These are phyloP conservation scores for Debaryomyces robertsiae DNA, from an alignment of 1,139 yeast genomes.

Conservation along the genomic window DNA sequence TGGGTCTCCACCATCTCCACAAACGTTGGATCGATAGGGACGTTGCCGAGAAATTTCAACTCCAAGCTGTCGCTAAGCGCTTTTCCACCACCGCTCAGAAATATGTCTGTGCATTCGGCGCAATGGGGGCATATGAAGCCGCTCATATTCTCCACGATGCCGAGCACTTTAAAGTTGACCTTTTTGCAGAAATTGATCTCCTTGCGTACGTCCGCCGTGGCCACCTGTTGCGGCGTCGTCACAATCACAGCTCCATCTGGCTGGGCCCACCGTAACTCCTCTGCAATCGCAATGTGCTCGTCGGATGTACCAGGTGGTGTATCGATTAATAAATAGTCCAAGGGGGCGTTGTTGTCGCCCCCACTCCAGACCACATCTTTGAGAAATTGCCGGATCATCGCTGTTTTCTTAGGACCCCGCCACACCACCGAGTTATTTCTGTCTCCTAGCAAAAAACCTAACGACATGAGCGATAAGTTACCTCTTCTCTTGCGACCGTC, in stretches of 20 bases:
- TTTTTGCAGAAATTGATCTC: constrained; percentile 50
- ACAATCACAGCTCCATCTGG: constrained; percentile 52
- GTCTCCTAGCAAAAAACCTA: constrained; percentile 85
- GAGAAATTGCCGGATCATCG: constrained; percentile 93
- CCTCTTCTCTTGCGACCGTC: constrained; percentile 35
- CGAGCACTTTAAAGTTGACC: constrained; percentile 46
- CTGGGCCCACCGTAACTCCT: constrained; percentile 65
- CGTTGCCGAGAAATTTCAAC: constrained; percentile 75
- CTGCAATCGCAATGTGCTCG: constrained; percentile 96
- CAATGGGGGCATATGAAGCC: constrained; percentile 71
- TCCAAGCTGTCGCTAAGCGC: constrained; percentile 60
- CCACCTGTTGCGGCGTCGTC: constrained; percentile 56
- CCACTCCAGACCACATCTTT: constrained; percentile 82
- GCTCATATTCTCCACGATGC: constrained; percentile 51
- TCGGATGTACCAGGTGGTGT: constrained; percentile 99
- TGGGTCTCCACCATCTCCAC: constrained; percentile 79
- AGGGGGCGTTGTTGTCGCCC: constrained; percentile 48
- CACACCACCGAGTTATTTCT: constrained; percentile 93
- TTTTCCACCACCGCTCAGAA: constrained; percentile 93
- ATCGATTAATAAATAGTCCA: constrained; percentile 86
- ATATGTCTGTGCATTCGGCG: constrained; percentile 86
- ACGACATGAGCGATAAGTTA: constrained; percentile 68
- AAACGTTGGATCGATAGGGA: constrained; percentile 92
- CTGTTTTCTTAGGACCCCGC: constrained; percentile 98
- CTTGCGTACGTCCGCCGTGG: constrained; percentile 56